These are phyloP conservation scores for Mycena citricolor DNA, from an alignment of 1,284 basidiomycete species.

Conservation along the genomic window DNA sequence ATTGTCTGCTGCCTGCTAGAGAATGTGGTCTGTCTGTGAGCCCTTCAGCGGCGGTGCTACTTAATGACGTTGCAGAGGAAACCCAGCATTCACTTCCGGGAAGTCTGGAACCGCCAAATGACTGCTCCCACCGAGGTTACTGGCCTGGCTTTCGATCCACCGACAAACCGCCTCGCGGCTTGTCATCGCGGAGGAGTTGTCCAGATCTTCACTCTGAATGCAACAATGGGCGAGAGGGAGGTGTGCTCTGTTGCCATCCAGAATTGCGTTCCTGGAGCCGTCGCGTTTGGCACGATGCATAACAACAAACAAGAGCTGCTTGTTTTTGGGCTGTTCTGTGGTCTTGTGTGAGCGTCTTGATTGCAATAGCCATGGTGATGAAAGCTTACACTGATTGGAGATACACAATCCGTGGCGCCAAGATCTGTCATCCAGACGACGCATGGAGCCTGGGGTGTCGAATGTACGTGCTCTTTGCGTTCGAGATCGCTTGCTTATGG, in stretches of 20 bases:
- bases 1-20: slow-evolving; percentile 15
- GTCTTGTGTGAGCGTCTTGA: slow-evolving; percentile 20
- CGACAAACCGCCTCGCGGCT: slow-evolving; percentile 16
- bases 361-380: slow-evolving; percentile 4
- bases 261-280: slow-evolving; percentile 16
- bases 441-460: slow-evolving; percentile 13
- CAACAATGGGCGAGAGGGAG: slow-evolving; percentile 11
- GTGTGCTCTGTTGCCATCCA: slow-evolving; percentile 21
- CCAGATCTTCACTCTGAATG: slow-evolving; percentile 19
- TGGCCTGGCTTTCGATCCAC: slow-evolving; percentile 16
- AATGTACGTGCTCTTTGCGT: slow-evolving; percentile 14
- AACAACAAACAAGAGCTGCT: slow-evolving; percentile 18
- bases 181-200: slow-evolving; percentile 19
- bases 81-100: background rate
- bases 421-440: slow-evolving; percentile 2
- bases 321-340: slow-evolving; percentile 22
- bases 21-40: too few relatives aligned
- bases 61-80: background rate
- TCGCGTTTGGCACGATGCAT: slow-evolving; percentile 22
- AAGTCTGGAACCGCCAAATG: background rate
- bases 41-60: too few relatives aligned
- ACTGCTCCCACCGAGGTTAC: slow-evolving; percentile 9
- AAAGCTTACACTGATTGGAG: slow-evolving; percentile 11
- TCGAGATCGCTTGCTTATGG: slow-evolving; percentile 1
- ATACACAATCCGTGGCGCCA: slow-evolving; percentile 10